Base-by-base conservation (phyloP, 148 eudicot genomes). In the Cornus controversa region DNA sequence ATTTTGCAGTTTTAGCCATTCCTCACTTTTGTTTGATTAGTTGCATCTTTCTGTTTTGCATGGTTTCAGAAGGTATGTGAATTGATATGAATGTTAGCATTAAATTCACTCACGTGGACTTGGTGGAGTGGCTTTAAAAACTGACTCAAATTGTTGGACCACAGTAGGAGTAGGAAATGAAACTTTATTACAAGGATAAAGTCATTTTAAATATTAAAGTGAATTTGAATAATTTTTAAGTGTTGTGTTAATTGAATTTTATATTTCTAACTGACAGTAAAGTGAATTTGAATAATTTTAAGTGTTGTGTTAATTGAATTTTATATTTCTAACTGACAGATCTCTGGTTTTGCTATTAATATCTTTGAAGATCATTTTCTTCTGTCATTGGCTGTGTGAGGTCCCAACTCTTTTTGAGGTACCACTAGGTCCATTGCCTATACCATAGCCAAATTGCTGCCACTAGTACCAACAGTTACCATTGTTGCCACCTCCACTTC, bases 101-200 rank as follows among this genome's bases (percentile, higher is more conserved):
- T 94, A 77, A 92, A 84, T 89, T 70, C 77, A 77, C 64, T 92
- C 98, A 94, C 97, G 90, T 89, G 98, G 62, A 87, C 76, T 79
- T 84, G 89, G 85, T 88, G 79, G 87, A 81, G 63, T 84, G 77
- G 83, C 65, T 76, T 82, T 75, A 70, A 80, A 80, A 63, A 66
- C 26, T 73, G 37, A 37, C 85, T 73, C 71, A 81, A 80, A 62
- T 74, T 67, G 66, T 70, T 72, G 86, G 87, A 83, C 87, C 90
- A 82, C 84, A 69, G 65, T 58, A 66, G 79, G 74, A 69, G 65
- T 58, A 66, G 79, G 74, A 50, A 78, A 79, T 81, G 75, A 78
- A 73, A 73, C 81, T 85, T 66, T 80, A 75, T 77, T 45, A 72
- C 42, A 71, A 65, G 72, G 75, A 53, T 45, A 18, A 67, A 68